These are phyloP conservation scores for Saprolegnia diclina DNA, from an alignment of 352 stramenopile genomes.

Conservation along the genomic window DNA sequence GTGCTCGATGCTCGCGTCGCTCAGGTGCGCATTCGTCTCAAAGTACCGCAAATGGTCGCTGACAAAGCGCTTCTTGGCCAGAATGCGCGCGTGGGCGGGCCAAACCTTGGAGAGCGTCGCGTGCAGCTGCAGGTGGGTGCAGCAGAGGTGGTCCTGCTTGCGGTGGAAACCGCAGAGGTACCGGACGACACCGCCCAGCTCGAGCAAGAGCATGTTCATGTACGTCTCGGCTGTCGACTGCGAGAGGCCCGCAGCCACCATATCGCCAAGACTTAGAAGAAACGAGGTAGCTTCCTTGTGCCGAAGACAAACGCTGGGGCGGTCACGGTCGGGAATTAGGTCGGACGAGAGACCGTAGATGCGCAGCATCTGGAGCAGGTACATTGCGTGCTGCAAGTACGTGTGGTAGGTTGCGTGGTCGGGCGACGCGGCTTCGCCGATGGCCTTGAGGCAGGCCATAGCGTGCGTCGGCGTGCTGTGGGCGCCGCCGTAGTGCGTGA, in stretches of 20 bases:
- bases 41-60: slow-evolving; percentile 8
- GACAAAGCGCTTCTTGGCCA: slow-evolving; percentile 15
- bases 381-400: slow-evolving; percentile 10
- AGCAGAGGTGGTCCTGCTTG: slow-evolving; percentile 13
- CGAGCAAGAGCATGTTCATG: slow-evolving; percentile 18
- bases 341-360: slow-evolving; percentile 21
- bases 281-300: slow-evolving; percentile 9
- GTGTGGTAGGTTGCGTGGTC: neutral
- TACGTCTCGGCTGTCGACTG: neutral
- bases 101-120: neutral
- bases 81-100: slow-evolving; percentile 11
- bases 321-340: neutral
- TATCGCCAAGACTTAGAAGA: slow-evolving; percentile 9
- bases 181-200: slow-evolving; percentile 18
- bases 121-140: slow-evolving; percentile 8
- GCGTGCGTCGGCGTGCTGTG: neutral
- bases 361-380: slow-evolving; percentile 12
- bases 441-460: slow-evolving; percentile 13
- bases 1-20: slow-evolving; percentile 18
- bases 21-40: neutral
- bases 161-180: slow-evolving; percentile 19
- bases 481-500: neutral
- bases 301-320: slow-evolving; percentile 2
- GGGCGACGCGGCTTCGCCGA: neutral
- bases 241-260: slow-evolving; percentile 10